Conservation (phyloP, 1,139 yeast species). For the Saccharomyces hybrid region DNA sequence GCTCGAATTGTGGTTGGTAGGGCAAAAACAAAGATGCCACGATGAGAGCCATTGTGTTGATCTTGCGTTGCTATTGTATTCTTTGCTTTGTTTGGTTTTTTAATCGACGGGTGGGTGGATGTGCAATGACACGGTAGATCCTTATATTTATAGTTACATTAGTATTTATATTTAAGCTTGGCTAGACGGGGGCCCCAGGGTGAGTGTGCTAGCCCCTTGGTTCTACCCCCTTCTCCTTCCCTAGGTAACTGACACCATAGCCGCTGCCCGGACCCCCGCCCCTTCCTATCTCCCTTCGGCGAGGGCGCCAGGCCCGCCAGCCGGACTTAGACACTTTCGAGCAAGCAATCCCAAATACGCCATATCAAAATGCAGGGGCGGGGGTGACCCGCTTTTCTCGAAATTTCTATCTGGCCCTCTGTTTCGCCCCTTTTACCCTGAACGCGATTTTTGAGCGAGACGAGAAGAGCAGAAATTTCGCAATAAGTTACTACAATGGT, state of each 20-base stretch:
- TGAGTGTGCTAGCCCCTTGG: background rate
- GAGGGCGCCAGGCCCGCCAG: background rate
- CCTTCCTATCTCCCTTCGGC: background rate
- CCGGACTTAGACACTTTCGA: background rate
- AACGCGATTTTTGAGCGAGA: background rate
- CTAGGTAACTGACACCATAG: background rate
- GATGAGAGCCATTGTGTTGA: constrained; percentile 24
- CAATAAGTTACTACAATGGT: background rate
- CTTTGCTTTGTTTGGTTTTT: constrained; percentile 1
- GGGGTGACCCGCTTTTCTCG: background rate
- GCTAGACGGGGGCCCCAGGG: background rate
- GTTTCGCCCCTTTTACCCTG: background rate
- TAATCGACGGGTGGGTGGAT: background rate
- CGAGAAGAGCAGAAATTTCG: background rate
- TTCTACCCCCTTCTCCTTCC: background rate
- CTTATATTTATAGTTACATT: background rate
- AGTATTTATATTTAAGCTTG: background rate
- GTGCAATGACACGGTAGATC: background rate
- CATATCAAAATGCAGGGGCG: background rate
- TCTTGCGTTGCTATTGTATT: background rate
- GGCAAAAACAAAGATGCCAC: constrained; percentile 31
- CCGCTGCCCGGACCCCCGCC: background rate
- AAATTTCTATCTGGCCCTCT: background rate
- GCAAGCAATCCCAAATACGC: background rate
- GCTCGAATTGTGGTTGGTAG: constrained; percentile 30